Evolutionary conservation across 2,329 filamentous ascomycete genomes (phyloP).

Genomic region (Biscogniauxia marginata): DNA sequence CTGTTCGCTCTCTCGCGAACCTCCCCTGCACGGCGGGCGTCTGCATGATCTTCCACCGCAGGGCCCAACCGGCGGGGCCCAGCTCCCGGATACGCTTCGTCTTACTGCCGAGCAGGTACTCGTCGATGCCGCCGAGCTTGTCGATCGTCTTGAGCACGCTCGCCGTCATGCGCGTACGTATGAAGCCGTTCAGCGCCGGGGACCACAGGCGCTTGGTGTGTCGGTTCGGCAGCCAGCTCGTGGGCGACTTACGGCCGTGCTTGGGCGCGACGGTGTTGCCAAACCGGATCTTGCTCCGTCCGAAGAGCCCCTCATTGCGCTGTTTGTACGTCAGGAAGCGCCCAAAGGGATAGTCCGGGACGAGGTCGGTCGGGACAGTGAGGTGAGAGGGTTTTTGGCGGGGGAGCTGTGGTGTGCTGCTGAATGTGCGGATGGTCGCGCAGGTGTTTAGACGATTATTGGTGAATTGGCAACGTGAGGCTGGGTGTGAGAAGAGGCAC

Average conservation of each 20-base stretch:
- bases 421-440: constrained; percentile 20
- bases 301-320: constrained; percentile 73
- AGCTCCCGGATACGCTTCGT: constrained; percentile 77
- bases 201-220: constrained; percentile 67
- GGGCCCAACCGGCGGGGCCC: constrained; percentile 84
- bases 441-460: neutral
- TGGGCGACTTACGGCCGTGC: constrained; percentile 67
- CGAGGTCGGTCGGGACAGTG: constrained; percentile 38
- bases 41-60: constrained; percentile 89
- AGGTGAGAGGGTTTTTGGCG: constrained; percentile 35
- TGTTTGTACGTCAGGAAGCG: constrained; percentile 73
- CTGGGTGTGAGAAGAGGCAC: constrained; percentile 6
- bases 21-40: constrained; percentile 62
- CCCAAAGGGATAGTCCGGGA: constrained; percentile 72
- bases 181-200: constrained; percentile 56
- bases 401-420: constrained; percentile 17
- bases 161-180: constrained; percentile 68
- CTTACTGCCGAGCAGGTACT: constrained; percentile 84
- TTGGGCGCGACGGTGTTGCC: constrained; percentile 73
- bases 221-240: constrained; percentile 75
- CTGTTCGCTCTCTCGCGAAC: constrained; percentile 63
- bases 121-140: constrained; percentile 84
- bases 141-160: constrained; percentile 72
- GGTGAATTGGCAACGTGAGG: constrained; percentile 1
- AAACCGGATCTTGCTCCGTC: constrained; percentile 67